Evolutionary conservation across 805 yeast genomes (phyloP).

Genomic region (Ogataea corticis): DNA sequence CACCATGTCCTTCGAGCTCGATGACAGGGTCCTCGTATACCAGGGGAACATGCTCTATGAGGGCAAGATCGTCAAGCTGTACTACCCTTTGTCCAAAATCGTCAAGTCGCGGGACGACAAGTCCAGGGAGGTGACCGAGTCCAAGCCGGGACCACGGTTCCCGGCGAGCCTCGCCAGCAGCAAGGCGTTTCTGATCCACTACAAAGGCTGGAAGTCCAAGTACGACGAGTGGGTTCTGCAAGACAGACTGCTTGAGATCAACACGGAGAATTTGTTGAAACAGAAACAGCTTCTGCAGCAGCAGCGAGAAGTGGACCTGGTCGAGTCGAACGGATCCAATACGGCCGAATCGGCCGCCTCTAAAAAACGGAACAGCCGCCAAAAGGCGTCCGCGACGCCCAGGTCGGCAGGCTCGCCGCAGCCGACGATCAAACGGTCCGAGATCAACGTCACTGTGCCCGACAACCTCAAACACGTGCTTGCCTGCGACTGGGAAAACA

Average conservation of each 20-base stretch:
- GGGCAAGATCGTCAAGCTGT: slow-evolving; percentile 72
- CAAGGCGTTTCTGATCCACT: slow-evolving; percentile 66
- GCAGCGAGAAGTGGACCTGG: slow-evolving; percentile 7
- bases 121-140: slow-evolving; percentile 40
- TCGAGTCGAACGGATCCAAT: not conserved
- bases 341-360: not conserved
- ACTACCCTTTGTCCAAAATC: slow-evolving; percentile 50
- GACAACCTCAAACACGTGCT: slow-evolving; percentile 65
- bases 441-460: slow-evolving; percentile 61
- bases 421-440: slow-evolving; percentile 25
- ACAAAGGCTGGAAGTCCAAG: slow-evolving; percentile 91
- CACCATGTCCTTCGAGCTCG: slow-evolving; percentile 21
- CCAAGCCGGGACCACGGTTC: slow-evolving; percentile 25
- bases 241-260: slow-evolving; percentile 66
- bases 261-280: slow-evolving; percentile 63
- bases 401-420: not conserved
- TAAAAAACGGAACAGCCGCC: not conserved
- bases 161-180: slow-evolving; percentile 18
- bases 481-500: slow-evolving; percentile 92
- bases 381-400: not conserved
- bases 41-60: slow-evolving; percentile 92
- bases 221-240: slow-evolving; percentile 96
- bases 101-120: slow-evolving; percentile 32
- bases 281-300: slow-evolving; percentile 43
- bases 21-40: slow-evolving; percentile 62